Base-by-base conservation (phyloP, 2,329 filamentous ascomycete genomes). In the Alternaria solani region DNA sequence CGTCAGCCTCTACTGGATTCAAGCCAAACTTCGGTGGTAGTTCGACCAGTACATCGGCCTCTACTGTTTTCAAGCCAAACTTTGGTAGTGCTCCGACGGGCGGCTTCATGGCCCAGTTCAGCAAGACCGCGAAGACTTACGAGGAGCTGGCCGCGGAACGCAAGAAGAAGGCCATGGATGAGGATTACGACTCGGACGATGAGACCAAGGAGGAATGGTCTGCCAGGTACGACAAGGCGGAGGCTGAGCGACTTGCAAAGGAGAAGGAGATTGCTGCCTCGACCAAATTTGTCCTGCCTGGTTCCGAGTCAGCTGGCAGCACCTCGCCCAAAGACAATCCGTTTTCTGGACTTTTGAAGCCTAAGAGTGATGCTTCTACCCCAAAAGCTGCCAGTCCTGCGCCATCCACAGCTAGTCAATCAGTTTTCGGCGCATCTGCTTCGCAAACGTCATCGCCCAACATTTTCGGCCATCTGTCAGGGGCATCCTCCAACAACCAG, bases 111-210 rank as follows among this genome's bases (percentile, higher is more conserved):
- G 62, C 60, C 20, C 73, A 75, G 36, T 78, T 78, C 55, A 66
- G 69, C 9, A 70, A 72, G 49, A 68, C 56, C 2, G 71, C 74
- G 9, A 77, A 75, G 61, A 71, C 73, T 0, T 70, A 68, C 28
- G 73, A 78, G 44, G 57, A 77, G 53, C 70, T 77, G 36, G 67
- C 68, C 32, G 71, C 71, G 5, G 75, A 78, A 56, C 73, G 71
- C 7, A 78, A 78, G 65, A 65, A 72, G 57, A 78, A 78, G 59
- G 75, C 70, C 7, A 74, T 68, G 57, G 71, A 70, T 12, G 76
- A 68, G 30, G 76, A 78, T 30, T 77, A 66, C n/a, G 76, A 79
- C 53, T 75, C 72, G 2, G 76, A 79, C 32, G 74, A 78, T 5
- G 75, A 78, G 56, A 73, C 68, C 12, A 64, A 77, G 48, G 74